Percentiles rank a stretch among this genome's conserved stretches.
Evolutionary conservation across 2,329 filamentous ascomycete genomes (phyloP).

Genomic region (Gnomoniopsis sp.): DNA sequence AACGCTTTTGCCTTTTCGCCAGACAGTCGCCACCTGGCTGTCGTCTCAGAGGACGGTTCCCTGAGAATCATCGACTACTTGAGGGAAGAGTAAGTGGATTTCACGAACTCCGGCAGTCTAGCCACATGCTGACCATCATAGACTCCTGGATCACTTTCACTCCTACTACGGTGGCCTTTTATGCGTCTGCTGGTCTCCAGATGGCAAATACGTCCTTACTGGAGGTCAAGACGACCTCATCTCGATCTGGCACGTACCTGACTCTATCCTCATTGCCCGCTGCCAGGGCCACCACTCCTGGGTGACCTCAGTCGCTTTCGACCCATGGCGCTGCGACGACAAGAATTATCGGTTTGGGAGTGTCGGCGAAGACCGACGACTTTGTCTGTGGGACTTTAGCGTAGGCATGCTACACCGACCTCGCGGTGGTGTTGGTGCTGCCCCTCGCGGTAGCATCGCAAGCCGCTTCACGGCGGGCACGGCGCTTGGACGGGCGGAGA

Average conservation of each 20-base stretch:
- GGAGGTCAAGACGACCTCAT: slow-evolving; percentile 95
- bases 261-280: slow-evolving; percentile 79
- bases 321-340: slow-evolving; percentile 95
- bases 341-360: slow-evolving; percentile 94
- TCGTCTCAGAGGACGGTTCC: slow-evolving; percentile 88
- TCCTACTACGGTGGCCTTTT: slow-evolving; percentile 92
- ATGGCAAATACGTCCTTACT: slow-evolving; percentile 92
- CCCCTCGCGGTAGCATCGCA: slow-evolving; percentile 51
- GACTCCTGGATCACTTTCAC: slow-evolving; percentile 80
- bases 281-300: slow-evolving; percentile 95
- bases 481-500: slow-evolving; percentile 55
- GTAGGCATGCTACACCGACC: slow-evolving; percentile 94
- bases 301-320: slow-evolving; percentile 91
- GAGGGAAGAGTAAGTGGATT: slow-evolving; percentile 76
- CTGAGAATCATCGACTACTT: slow-evolving; percentile 89
- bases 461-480: slow-evolving; percentile 40
- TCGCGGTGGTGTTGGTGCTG: slow-evolving; percentile 44
- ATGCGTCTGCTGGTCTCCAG: slow-evolving; percentile 95
- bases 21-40: slow-evolving; percentile 79
- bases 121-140: slow-evolving; percentile 32
- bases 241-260: slow-evolving; percentile 89
- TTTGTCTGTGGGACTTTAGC: slow-evolving; percentile 96
- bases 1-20: slow-evolving; percentile 92
- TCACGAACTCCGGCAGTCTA: not conserved
- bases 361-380: slow-evolving; percentile 86